phyloP scores from a whole-genome alignment of 169 alveolate genomes.

The Cardiosporidium cionae region DNA sequence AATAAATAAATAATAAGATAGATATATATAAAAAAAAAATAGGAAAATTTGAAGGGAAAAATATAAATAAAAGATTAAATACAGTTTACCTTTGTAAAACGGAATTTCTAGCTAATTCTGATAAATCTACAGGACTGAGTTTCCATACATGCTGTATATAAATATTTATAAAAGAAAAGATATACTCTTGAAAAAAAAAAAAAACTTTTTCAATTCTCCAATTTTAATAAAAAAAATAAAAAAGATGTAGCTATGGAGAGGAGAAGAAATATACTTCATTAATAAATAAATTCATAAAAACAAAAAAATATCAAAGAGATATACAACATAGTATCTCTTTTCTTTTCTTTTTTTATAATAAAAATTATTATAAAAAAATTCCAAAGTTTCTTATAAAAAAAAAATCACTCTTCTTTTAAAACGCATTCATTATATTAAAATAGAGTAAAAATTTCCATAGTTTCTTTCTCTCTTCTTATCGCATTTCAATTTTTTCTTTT shows the following conservation, averaged over 20 bases:
- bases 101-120: constrained; percentile 83
- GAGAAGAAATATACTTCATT: too few relatives aligned
- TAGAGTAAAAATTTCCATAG: neutral
- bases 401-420: too few relatives aligned
- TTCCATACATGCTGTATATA: constrained; percentile 65
- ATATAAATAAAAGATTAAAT: neutral
- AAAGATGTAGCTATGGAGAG: too few relatives aligned
- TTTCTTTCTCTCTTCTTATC: neutral
- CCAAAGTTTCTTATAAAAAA: too few relatives aligned
- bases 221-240: neutral
- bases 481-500: neutral
- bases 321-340: too few relatives aligned
- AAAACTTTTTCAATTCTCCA: neutral
- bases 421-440: neutral
- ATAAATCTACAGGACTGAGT: constrained; percentile 68
- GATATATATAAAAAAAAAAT: neutral
- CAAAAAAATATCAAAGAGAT: too few relatives aligned
- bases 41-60: neutral
- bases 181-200: neutral
- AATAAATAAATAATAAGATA: too few relatives aligned
- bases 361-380: too few relatives aligned
- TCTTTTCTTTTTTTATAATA: neutral
- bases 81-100: constrained; percentile 61
- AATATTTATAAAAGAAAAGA: too few relatives aligned
- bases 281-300: neutral